phyloP scores from a whole-genome alignment of 805 yeast species.

The Saccharomycopsis javanensis region DNA sequence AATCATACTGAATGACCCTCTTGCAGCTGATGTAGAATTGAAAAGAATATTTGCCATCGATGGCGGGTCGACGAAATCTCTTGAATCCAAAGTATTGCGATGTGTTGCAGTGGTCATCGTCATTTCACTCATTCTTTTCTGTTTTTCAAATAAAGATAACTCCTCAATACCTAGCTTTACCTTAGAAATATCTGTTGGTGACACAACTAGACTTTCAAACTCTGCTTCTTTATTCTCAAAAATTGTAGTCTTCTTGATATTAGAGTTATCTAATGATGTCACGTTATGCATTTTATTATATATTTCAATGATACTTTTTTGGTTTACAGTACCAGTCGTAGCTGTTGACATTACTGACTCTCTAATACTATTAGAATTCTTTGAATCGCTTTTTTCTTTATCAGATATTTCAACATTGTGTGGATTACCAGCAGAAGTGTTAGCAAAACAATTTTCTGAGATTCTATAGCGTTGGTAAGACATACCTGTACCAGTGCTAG shows the following conservation, averaged over 20 bases:
- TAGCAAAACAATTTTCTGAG: not conserved
- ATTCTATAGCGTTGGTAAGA: not conserved
- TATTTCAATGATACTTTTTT: constrained; percentile 17
- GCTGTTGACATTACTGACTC: constrained; percentile 5
- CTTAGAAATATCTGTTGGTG: constrained; percentile 16
- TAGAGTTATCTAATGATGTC: constrained; percentile 6
- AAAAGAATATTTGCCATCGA: not conserved
- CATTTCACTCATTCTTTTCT: constrained; percentile 1
- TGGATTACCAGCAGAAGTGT: not conserved
- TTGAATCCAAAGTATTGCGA: not conserved
- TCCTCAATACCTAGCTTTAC: constrained; percentile 14
- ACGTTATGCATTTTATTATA: constrained; percentile 14
- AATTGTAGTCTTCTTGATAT: not conserved
- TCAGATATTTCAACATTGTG: not conserved
- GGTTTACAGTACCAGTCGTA: constrained; percentile 5
- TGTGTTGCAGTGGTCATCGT: constrained; percentile 1
- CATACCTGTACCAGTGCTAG: not conserved
- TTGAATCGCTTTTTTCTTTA: constrained; percentile 6
- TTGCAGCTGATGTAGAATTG: not conserved
- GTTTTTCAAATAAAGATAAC: constrained; percentile 6
- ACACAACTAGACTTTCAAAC: constrained; percentile 16
- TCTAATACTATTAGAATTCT: constrained; percentile 4
- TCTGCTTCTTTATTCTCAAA: not conserved
- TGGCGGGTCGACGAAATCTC: not conserved
- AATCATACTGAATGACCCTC: not conserved